A percentile compares a stretch with the other conserved stretches of the same genome.
Conservation (phyloP, 352 stramenopile species). For the Aphanomyces cochlioides region DNA sequence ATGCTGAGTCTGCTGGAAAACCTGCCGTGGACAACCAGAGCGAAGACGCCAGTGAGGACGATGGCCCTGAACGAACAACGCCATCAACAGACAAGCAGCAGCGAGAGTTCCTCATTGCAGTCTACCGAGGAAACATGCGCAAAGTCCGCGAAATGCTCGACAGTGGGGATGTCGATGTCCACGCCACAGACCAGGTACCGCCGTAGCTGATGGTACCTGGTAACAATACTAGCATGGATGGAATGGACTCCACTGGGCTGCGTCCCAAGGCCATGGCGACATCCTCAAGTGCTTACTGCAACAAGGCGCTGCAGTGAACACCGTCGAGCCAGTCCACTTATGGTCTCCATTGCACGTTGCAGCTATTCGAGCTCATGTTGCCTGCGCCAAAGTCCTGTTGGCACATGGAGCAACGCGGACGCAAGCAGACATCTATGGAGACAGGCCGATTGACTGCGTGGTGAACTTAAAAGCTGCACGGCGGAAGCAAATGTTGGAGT, state of each 20-base stretch:
- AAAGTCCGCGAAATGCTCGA: conserved; percentile 55
- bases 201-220: too few relatives aligned
- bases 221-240: conserved; percentile 51
- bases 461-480: neutral
- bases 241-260: conserved; percentile 73
- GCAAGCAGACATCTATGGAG: conserved; percentile 53
- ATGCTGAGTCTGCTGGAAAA: too few relatives aligned
- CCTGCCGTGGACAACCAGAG: neutral
- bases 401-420: conserved; percentile 38
- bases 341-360: conserved; percentile 72
- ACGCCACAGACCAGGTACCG: conserved; percentile 56
- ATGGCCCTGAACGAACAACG: conserved; percentile 40
- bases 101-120: conserved; percentile 60
- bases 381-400: conserved; percentile 51
- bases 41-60: neutral
- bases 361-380: conserved; percentile 43
- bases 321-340: conserved; percentile 62
- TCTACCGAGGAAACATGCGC: conserved; percentile 55
- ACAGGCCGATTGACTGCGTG: conserved; percentile 43
- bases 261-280: conserved; percentile 55
- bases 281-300: conserved; percentile 50
- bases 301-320: conserved; percentile 44
- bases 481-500: neutral
- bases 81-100: conserved; percentile 47
- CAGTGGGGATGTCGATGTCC: conserved; percentile 42